Conservation (phyloP, 495 filamentous ascomycete species). For the Neurospora sp. region DNA sequence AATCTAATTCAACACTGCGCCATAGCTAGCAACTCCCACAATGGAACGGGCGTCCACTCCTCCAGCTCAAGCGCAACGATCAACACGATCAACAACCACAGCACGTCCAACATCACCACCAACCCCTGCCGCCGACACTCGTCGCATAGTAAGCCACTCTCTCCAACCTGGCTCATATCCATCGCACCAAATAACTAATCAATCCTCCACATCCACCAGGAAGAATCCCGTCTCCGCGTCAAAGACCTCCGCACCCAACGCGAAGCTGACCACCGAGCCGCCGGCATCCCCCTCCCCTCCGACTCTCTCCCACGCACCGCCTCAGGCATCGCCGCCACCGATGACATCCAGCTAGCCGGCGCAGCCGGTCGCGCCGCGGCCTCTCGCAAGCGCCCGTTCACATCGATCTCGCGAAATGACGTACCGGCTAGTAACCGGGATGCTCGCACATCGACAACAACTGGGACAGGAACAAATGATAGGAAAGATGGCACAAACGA, state of each 20-base stretch:
- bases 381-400: conserved; percentile 42
- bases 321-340: conserved; percentile 30
- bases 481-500: conserved; percentile 35
- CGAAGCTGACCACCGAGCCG: conserved; percentile 42
- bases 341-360: conserved; percentile 26
- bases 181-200: not conserved
- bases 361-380: conserved; percentile 27
- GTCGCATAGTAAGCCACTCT: conserved; percentile 47
- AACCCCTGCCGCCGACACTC: conserved; percentile 60
- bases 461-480: not conserved
- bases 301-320: conserved; percentile 21
- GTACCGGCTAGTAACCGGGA: conserved; percentile 59
- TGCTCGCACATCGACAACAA: conserved; percentile 30
- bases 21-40: not conserved
- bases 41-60: conserved; percentile 52
- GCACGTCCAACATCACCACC: conserved; percentile 43
- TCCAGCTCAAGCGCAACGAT: conserved; percentile 25
- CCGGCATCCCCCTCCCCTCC: conserved; percentile 11
- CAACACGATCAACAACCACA: conserved; percentile 17
- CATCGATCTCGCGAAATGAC: conserved; percentile 49
- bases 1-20: not conserved
- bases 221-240: conserved; percentile 82
- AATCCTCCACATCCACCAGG: conserved; percentile 38
- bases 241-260: conserved; percentile 73
- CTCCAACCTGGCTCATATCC: not conserved